Conservation (phyloP, 371 early-diverging fungal species). For the Mucor mucedo region DNA sequence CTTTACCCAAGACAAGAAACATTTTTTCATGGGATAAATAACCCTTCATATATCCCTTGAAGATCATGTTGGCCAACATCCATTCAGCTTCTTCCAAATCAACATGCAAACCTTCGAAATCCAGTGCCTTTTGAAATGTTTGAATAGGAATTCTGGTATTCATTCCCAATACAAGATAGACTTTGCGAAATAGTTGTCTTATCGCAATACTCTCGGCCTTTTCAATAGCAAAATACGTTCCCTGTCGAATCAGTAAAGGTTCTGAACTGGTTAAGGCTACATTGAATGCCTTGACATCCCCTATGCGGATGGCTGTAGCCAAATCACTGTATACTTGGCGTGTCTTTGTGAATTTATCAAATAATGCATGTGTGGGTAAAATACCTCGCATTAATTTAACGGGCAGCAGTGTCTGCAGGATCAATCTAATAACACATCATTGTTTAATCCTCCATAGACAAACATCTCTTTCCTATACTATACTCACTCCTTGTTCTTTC, state of each 20-base stretch:
- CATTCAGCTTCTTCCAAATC: constrained; percentile 59
- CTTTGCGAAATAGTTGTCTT: constrained; percentile 78
- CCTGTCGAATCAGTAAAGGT: constrained; percentile 60
- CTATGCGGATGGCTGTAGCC: constrained; percentile 65
- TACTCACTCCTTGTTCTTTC: constrained; percentile 62
- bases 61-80: constrained; percentile 78
- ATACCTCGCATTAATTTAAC: constrained; percentile 68
- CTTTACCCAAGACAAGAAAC: constrained; percentile 75
- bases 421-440: constrained; percentile 50
- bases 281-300: constrained; percentile 78
- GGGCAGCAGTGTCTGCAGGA: constrained; percentile 80
- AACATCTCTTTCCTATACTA: too few relatives aligned
- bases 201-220: constrained; percentile 71
- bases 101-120: constrained; percentile 43
- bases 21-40: constrained; percentile 85
- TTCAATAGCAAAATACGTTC: constrained; percentile 83
- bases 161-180: constrained; percentile 60
- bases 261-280: constrained; percentile 56
- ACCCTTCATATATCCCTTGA: constrained; percentile 85
- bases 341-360: constrained; percentile 64
- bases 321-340: constrained; percentile 62
- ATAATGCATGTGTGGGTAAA: constrained; percentile 62
- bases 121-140: constrained; percentile 62
- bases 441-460: too few relatives aligned
- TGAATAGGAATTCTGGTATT: constrained; percentile 59